Evolutionary conservation across 495 filamentous ascomycete species (phyloP), one percentile per base, ranked within the genome.

Genomic region (Neohortaea acidophila): DNA sequence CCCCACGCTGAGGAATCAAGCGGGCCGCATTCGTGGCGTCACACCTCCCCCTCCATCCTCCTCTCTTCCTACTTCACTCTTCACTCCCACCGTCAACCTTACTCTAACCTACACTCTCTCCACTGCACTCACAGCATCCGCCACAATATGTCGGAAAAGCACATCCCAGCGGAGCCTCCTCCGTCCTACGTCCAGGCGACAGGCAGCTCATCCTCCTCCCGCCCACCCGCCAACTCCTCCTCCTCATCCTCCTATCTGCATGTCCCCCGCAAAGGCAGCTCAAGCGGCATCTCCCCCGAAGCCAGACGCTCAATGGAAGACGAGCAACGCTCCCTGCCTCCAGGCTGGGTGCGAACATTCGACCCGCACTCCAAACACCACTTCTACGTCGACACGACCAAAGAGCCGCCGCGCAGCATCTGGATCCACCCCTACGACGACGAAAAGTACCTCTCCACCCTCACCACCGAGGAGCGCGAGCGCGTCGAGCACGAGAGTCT

Each of bases 381-480:
- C 38, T 69, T 62, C 59, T 69, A 66, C 54, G 64, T 68, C 22
- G 60, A 69, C 48, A 68, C 64, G 2, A 60, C 38, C n/a, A 39
- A 44, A 18, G 48, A 57, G 10, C 65, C 66, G 1, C 65, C 65
- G 1, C 56, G 63, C 18, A 61, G 58, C 21, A 66, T 63, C 22
- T 69, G 66, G 66, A 51, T 59, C 33, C 66, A 69, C 51, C 66
- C 66, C 1, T 67, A 69, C 48, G 66, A 69, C 42, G 66, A 68
- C 47, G 53, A 61, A 6, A 27, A 59, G 23, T 68, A 62, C 49
- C 51, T 69, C 22, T 32, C 36, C 38, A 58, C 53, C 27, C 45
- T 69, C 2, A 35, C 53, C 14, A 37, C 53, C 3, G 43, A 49
- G 5, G 63, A 67, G 40, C 49, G 64, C 6, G 52, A 59, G 33